Evolutionary conservation across 2,329 filamentous ascomycete genomes (phyloP), one percentile per base, ranked within the genome.

Genomic region (Paecilomyces dactylethromorphus): DNA sequence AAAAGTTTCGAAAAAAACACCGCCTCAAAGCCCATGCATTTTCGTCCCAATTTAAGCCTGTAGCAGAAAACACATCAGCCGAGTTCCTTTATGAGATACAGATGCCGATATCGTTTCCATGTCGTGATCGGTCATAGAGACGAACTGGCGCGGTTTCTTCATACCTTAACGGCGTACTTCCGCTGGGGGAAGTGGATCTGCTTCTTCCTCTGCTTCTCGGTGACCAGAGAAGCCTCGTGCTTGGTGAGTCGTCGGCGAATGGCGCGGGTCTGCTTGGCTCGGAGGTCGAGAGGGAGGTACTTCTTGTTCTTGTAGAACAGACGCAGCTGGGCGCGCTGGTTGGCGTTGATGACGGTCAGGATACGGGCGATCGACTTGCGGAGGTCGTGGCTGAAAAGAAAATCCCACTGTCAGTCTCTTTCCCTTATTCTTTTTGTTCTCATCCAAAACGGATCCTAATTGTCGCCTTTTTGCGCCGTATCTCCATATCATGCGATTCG

Each of bases 291-390:
- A 68, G 94, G 94, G 67, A 92, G 83, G 87, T 97, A 97, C 87
- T 97, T 97, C 91, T 97, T 97, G 88, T 89, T 90, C 87, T 96
- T 95, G 88, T 99, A 99, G 90, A 97, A 97, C 70, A 97, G 86
- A 74, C 92, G 92, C 75, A 99, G 91, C 84, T 97, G 92, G 70
- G 91, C 85, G 80, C 95, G 90, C 86, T 99, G 94, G 87, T 96
- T 97, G 82, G 92, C 89, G 87, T 97, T 99, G 88, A 99, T 96
- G 84, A 99, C 87, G 81, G 94, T 99, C 74, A 99, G 88, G 82
- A 97, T 91, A 78, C 93, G 92, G 77, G 94, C 95, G 82, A 99
- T 97, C 69, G 92, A 96, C 87, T 99, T 99, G 86, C 94, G 92
- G 79, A 99, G 86, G 81, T 99, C 95, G 85, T 96, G 91, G 83